Evolutionary conservation across 202 grass and related monocot species (phyloP).

Genomic region (Digitaria exilis): DNA sequence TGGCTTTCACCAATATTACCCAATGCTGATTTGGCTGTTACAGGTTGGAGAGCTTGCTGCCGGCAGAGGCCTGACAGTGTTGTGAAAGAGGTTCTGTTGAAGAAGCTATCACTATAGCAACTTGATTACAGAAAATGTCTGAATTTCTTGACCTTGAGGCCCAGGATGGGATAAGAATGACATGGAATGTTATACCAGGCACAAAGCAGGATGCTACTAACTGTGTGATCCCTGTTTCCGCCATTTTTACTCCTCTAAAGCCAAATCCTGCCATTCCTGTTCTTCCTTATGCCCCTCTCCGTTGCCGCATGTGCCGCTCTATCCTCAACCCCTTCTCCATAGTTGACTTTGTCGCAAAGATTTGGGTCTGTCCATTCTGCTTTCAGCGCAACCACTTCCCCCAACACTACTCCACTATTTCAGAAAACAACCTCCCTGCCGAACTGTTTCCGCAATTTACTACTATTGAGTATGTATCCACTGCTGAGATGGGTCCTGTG

Average conservation of each 20-base stretch:
- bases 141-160: constrained; percentile 90
- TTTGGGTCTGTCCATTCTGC: constrained; percentile 94
- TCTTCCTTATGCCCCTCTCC: constrained; percentile 71
- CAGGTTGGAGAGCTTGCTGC: constrained; percentile 26
- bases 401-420: constrained; percentile 70
- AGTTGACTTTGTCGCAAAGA: constrained; percentile 83
- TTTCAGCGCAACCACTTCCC: constrained; percentile 95
- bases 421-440: constrained; percentile 77
- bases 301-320: constrained; percentile 85
- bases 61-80: background rate
- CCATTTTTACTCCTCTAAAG: constrained; percentile 86
- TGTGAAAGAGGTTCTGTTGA: background rate
- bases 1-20: background rate
- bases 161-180: constrained; percentile 89
- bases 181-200: constrained; percentile 92
- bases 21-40: constrained; percentile 13
- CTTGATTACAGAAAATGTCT: constrained; percentile 59
- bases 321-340: constrained; percentile 84
- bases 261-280: constrained; percentile 60
- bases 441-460: constrained; percentile 82
- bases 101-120: constrained; percentile 3
- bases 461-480: constrained; percentile 74
- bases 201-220: constrained; percentile 70
- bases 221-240: constrained; percentile 74
- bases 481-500: constrained; percentile 47